Evolutionary conservation across 1,139 yeast genomes (phyloP), one percentile per base, ranked within the genome.

Genomic region (Kodamaea anthophila): DNA sequence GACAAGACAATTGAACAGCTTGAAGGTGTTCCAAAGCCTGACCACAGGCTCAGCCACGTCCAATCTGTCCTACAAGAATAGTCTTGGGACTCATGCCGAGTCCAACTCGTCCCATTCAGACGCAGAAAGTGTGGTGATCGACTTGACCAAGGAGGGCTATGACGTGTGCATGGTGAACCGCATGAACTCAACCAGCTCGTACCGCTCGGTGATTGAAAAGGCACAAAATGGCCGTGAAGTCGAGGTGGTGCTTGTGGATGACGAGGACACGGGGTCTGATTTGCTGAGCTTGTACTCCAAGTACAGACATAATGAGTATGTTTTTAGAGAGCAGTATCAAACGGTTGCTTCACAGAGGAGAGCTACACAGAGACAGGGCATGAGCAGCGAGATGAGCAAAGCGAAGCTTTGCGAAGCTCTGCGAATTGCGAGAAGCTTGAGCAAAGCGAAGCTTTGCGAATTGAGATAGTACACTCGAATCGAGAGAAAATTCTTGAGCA

Each of bases 181-280:
- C 34, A 48, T 52, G 15, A 50, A 60, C 32, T 56, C 70, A 1
- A 48, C 55, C 0, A 52, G 44, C 9, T 58, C 67, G 0, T 68
- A 61, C 36, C 56, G 42, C 35, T 65, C 72, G 3, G 58, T 63
- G 2, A 58, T 65, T 1, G 72, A 66, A 33, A 57, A 49, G 31
- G 42, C 59, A 12, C 57, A 48, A 14, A 58, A 60, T 26, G 75
- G 75, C 3, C 60, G 56, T 31, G 53, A 59, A 10, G 63, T 65
- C 1, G 76, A 70, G 40, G 71, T 66, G 3, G 72, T 70, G 4
- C 58, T 23, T 43, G 66, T 63, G 4, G 69, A 62, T 19, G 69
- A 62, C 16, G 65, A 60, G 23, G 54, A 54, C 20, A 51, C 51
- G 10, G 52, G 51, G 10, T 61, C 58, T 31, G 69, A 62, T 15